phyloP scores from a whole-genome alignment of 2,329 filamentous ascomycete genomes.

The Coniochaeta prunicola region DNA sequence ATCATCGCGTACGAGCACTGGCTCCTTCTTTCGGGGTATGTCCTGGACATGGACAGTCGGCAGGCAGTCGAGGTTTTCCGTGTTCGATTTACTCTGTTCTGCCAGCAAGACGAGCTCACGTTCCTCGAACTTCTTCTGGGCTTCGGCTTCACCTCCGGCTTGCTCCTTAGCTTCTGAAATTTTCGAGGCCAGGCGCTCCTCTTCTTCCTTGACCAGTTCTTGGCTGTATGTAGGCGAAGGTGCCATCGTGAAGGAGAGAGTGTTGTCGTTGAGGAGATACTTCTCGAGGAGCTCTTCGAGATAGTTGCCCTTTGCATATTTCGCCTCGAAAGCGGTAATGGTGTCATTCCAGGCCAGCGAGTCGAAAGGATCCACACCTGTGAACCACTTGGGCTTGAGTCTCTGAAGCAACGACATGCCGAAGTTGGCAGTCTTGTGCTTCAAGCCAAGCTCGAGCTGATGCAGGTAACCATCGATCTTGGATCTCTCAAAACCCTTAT shows the following conservation, averaged over 20 bases:
- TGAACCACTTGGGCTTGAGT: conserved; percentile 90
- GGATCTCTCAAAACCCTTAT: conserved; percentile 75
- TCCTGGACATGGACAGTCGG: conserved; percentile 85
- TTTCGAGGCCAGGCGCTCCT: conserved; percentile 63
- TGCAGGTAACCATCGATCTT: conserved; percentile 94
- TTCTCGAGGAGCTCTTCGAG: conserved; percentile 81
- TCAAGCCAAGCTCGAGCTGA: conserved; percentile 84
- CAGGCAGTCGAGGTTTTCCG: conserved; percentile 78
- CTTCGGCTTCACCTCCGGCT: conserved; percentile 64
- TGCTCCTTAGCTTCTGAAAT: conserved; percentile 62
- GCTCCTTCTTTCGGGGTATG: conserved; percentile 72
- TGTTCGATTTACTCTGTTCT: conserved; percentile 77
- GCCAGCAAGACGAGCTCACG: conserved; percentile 73
- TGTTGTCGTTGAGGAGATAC: conserved; percentile 82
- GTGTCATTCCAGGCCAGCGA: conserved; percentile 88
- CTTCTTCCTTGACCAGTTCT: conserved; percentile 71
- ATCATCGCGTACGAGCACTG: conserved; percentile 54
- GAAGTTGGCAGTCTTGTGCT: conserved; percentile 95
- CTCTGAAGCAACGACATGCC: conserved; percentile 86
- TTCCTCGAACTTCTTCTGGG: conserved; percentile 63
- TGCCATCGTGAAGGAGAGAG: conserved; percentile 88
- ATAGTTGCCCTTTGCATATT: conserved; percentile 69
- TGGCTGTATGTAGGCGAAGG: conserved; percentile 70
- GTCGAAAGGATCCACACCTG: conserved; percentile 86
- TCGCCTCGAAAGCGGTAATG: conserved; percentile 71